Conservation (phyloP, 2,329 filamentous ascomycete genomes). For the Plenodomus biglobosus region DNA sequence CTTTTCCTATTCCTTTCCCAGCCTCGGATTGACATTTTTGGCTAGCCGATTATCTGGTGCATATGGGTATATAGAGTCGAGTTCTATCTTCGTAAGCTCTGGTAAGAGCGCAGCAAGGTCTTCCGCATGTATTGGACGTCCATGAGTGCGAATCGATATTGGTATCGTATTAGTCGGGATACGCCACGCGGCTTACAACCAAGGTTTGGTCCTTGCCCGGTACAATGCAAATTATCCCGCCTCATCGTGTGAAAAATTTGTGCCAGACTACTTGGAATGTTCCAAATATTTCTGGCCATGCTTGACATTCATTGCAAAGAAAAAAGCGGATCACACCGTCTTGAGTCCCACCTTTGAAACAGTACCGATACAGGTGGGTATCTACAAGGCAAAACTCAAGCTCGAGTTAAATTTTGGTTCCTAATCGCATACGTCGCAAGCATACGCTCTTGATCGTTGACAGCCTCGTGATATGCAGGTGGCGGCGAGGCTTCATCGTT, state of each 20-base stretch:
- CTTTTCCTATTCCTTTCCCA: conserved; percentile 53
- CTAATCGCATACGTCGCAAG: not conserved
- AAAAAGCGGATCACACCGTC: conserved; percentile 47
- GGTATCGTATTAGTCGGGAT: conserved; percentile 6
- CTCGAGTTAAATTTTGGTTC: not conserved
- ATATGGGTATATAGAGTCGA: conserved; percentile 48
- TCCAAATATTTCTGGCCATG: conserved; percentile 36
- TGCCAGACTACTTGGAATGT: conserved; percentile 49
- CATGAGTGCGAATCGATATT: conserved; percentile 45
- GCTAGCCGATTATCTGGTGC: conserved; percentile 51
- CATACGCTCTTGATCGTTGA: not conserved
- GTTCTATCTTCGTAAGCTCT: conserved; percentile 43
- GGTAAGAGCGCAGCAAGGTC: conserved; percentile 47
- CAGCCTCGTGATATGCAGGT: conserved; percentile 1
- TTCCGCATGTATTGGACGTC: conserved; percentile 48
- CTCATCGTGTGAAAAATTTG: conserved; percentile 52
- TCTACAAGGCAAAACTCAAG: not conserved
- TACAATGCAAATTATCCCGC: conserved; percentile 50
- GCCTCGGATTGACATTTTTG: conserved; percentile 45
- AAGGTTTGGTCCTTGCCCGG: conserved; percentile 51
- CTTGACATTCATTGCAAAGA: conserved; percentile 43
- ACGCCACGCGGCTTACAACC: conserved; percentile 36
- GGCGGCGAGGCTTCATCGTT: not conserved
- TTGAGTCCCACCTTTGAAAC: conserved; percentile 31
- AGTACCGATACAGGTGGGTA: not conserved